Evolutionary conservation across 129 eudicot species (phyloP).

Genomic region (Sambucus nigra): DNA sequence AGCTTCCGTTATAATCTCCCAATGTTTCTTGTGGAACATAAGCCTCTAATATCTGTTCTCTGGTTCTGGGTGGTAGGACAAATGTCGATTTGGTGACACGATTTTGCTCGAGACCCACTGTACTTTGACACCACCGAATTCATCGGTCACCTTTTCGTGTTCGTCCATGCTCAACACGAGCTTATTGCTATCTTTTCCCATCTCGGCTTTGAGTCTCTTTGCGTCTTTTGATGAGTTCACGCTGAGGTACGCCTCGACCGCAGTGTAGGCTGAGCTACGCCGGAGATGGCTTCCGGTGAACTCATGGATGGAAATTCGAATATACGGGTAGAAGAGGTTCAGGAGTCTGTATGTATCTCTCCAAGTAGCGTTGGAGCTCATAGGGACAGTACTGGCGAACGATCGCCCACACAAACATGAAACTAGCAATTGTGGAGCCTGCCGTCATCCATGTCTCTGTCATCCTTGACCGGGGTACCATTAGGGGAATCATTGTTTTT

Average conservation of each 20-base stretch:
- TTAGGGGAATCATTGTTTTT: constrained; percentile 2
- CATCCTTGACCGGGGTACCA: background rate
- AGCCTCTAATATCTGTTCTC: constrained; percentile 18
- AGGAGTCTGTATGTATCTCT: constrained; percentile 11
- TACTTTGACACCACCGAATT: constrained; percentile 14
- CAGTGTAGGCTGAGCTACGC: constrained; percentile 16
- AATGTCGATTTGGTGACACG: background rate
- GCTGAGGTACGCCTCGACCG: constrained; percentile 26
- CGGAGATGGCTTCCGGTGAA: constrained; percentile 19
- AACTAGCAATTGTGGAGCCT: constrained; percentile 8
- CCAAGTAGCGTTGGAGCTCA: constrained; percentile 16
- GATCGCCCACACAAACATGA: constrained; percentile 19
- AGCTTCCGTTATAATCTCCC: constrained; percentile 12
- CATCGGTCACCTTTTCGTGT: constrained; percentile 18
- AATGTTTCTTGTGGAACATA: constrained; percentile 9
- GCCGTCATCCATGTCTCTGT: constrained; percentile 2
- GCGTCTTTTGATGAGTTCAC: constrained; percentile 13
- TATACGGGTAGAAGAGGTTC: constrained; percentile 17
- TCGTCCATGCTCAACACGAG: constrained; percentile 20
- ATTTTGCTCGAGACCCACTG: constrained; percentile 15
- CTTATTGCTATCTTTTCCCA: constrained; percentile 9
- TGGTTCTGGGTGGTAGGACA: background rate
- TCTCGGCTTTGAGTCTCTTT: constrained; percentile 25
- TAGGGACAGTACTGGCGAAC: constrained; percentile 24
- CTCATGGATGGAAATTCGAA: constrained; percentile 23